Evolutionary conservation across 2,329 filamentous ascomycete species (phyloP), one percentile per base, ranked within the genome.

Genomic region (Neodidymelliopsis sp.): DNA sequence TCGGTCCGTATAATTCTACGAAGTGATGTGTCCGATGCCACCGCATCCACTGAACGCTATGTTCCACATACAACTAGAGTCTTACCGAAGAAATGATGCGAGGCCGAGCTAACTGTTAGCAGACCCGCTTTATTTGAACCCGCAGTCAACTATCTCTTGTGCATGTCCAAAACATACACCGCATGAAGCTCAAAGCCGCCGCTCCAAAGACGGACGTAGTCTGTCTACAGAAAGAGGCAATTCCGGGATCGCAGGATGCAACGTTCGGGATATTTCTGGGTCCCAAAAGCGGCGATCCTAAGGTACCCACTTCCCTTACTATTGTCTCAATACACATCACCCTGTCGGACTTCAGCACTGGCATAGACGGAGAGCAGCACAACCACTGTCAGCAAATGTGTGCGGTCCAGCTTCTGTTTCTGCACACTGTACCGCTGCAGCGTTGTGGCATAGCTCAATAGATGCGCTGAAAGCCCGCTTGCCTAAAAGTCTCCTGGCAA

Each of bases 1-100:
- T 44, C 35, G 40, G 39, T n/a, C 23, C 29, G 40, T 44, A 6
- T 19, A 44, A 50, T 29, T 49, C 29, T 40, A 40, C 39, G 46
- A 35, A 6, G 5, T 22, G 16, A n/a, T 8, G 11, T 23, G 15
- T 8, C 4, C 18, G 5, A 13, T 13, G 8, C n/a, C 4, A 6
- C 18, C 34, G 13, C 9, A 3, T 25, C 6, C n/a, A n/a, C n/a
- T n/a, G n/a, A n/a, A n/a, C n/a, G n/a, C n/a, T n/a, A n/a, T n/a
- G n/a, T n/a, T n/a, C n/a, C n/a, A n/a, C n/a, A n/a, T n/a, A n/a
- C n/a, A n/a, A n/a, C n/a, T n/a, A n/a, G n/a, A n/a, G n/a, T n/a
- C n/a, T n/a, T n/a, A n/a, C n/a, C n/a, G n/a, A n/a, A n/a, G n/a
- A n/a, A n/a, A n/a, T n/a, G n/a, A n/a, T n/a, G n/a, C n/a, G n/a